These are phyloP conservation scores for Pythium coloratum DNA, from an alignment of 352 stramenopile genomes.

Conservation along the genomic window DNA sequence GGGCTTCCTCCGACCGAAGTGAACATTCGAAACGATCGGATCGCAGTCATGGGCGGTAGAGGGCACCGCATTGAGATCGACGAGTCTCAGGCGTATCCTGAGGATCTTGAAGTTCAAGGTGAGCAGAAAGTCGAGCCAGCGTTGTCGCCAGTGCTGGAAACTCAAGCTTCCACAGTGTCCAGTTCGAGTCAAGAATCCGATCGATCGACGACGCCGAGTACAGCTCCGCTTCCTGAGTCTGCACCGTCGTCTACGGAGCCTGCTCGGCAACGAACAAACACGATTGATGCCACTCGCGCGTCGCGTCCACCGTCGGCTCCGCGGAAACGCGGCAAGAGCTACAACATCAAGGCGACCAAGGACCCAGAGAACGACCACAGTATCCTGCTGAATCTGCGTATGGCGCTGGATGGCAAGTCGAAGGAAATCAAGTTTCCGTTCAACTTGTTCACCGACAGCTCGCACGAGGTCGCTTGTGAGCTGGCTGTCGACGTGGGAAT, in stretches of 20 bases:
- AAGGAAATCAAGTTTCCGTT: slow-evolving; percentile 97
- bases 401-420: slow-evolving; percentile 90
- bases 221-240: neutral
- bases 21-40: slow-evolving; percentile 88
- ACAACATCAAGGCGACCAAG: slow-evolving; percentile 83
- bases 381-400: slow-evolving; percentile 88
- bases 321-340: slow-evolving; percentile 67
- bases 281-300: slow-evolving; percentile 10
- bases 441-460: slow-evolving; percentile 93
- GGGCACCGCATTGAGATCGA: slow-evolving; percentile 86
- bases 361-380: slow-evolving; percentile 81
- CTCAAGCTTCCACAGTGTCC: neutral
- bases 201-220: neutral
- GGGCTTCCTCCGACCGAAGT: slow-evolving; percentile 89
- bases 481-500: slow-evolving; percentile 94
- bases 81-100: slow-evolving; percentile 40
- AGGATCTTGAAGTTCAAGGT: slow-evolving; percentile 27
- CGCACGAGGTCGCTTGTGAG: slow-evolving; percentile 94
- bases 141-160: slow-evolving; percentile 5
- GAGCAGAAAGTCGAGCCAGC: neutral
- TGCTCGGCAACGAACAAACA: slow-evolving; percentile 5
- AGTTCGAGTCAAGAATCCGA: slow-evolving; percentile 2
- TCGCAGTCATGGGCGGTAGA: slow-evolving; percentile 92
- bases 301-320: slow-evolving; percentile 31
- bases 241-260: neutral